Evolutionary conservation across 148 eudicot genomes (phyloP).

Genomic region (Rhododendron mucronatum): DNA sequence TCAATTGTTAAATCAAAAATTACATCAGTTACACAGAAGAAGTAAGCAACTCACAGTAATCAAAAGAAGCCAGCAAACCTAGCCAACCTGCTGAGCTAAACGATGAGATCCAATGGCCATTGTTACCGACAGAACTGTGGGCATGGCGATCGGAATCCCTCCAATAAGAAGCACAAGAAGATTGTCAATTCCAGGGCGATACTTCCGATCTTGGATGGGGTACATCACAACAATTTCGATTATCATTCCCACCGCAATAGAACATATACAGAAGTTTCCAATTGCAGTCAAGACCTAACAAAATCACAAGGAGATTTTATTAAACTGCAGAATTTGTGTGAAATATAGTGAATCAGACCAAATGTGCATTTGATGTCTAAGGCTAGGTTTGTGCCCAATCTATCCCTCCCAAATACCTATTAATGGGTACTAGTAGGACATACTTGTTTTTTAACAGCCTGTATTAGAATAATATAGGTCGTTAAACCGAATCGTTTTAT

Average conservation of each 20-base stretch:
- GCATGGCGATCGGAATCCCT: slow-evolving; percentile 99
- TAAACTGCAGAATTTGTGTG: background rate
- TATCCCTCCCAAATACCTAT: background rate
- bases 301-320: slow-evolving; percentile 5
- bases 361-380: background rate
- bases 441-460: background rate
- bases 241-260: slow-evolving; percentile 94
- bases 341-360: background rate
- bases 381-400: background rate
- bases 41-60: background rate
- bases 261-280: slow-evolving; percentile 96
- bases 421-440: background rate
- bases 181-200: slow-evolving; percentile 98
- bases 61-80: background rate
- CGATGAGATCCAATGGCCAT: slow-evolving; percentile 99
- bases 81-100: slow-evolving; percentile 84
- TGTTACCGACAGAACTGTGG: slow-evolving; percentile 93
- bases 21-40: background rate
- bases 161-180: slow-evolving; percentile 98
- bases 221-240: slow-evolving; percentile 92
- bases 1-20: slow-evolving; percentile 3
- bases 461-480: background rate
- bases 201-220: slow-evolving; percentile 82
- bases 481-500: background rate
- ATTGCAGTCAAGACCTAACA: slow-evolving; percentile 90